Percentiles rank a stretch among this genome's conserved stretches.
Evolutionary conservation across 805 yeast species (phyloP).

Genomic region (Cyberlindnera sargentensis): DNA sequence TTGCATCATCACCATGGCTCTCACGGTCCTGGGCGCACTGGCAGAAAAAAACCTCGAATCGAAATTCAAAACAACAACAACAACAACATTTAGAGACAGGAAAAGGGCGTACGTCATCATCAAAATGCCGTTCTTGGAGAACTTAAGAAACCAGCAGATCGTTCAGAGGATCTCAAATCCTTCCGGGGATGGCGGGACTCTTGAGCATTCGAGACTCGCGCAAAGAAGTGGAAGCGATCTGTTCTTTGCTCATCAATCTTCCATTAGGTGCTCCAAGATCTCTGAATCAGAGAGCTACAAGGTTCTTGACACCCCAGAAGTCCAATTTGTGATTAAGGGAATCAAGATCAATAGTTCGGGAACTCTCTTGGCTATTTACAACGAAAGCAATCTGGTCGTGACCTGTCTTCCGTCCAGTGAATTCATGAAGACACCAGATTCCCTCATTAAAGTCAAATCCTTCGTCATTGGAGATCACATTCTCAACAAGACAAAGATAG

Average conservation of each 20-base stretch:
- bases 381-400: conserved; percentile 26
- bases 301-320: conserved; percentile 5
- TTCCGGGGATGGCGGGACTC: background rate
- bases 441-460: conserved; percentile 7
- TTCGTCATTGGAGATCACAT: conserved; percentile 25
- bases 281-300: conserved; percentile 6
- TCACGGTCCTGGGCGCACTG: too few relatives aligned
- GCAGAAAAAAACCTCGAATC: too few relatives aligned
- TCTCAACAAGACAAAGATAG: conserved; percentile 24
- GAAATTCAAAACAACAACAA: too few relatives aligned
- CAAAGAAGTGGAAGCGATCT: conserved; percentile 15
- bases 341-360: conserved; percentile 35
- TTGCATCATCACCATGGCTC: too few relatives aligned
- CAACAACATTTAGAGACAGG: too few relatives aligned
- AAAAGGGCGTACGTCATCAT: too few relatives aligned
- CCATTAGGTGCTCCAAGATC: conserved; percentile 14
- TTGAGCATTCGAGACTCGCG: conserved; percentile 15
- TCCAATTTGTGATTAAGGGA: conserved; percentile 27
- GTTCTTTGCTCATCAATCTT: conserved; percentile 13
- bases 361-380: conserved; percentile 35
- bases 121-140: conserved; percentile 8
- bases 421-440: conserved; percentile 2
- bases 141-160: conserved; percentile 5
- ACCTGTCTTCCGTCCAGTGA: conserved; percentile 25
- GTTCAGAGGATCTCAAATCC: conserved; percentile 1